Base-by-base conservation (phyloP, 352 stramenopile species). In the Lagenidium giganteum region DNA sequence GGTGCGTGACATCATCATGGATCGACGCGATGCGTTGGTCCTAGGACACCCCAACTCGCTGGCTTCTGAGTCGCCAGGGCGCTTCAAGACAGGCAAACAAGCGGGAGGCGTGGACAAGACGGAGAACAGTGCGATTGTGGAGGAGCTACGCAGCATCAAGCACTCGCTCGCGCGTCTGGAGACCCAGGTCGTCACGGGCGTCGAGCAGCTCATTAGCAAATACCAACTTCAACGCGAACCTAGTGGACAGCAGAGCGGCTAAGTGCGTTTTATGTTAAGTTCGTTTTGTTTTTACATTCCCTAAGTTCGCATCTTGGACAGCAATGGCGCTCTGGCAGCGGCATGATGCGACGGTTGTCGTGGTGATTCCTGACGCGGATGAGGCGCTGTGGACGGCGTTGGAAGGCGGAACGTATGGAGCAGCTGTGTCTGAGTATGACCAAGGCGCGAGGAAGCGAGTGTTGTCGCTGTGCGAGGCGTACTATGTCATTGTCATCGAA, bases 391-490 rank as follows among this genome's bases (percentile, higher is more conserved):
- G 44, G 41, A 16, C 29, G 29, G 20, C 27, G 23, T 29, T 55
- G 12, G 20, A 17, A 3, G 8, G n/a, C 8, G n/a, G 23, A 3
- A 11, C 34, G 17, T 43, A 39, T 24, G 54, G 36, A 38, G 32
- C 32, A 38, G 11, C 11, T 20, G 11, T 38, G 32, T 18, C 11
- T 38, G 32, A 18, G 32, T 18, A 18, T 38, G 32, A 38, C 32
- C 32, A 38, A 2, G 32, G 32, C 1, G 16, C 32, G 11, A 20
- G 5, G 27, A 33, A 63, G 16, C 56, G 61, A 8, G 36, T 54
- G 20, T 56, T 85, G 41, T 70, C 64, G 33, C 57, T 82, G 3
- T 17, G 26, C 16, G 72, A 85, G 60, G 56, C 67, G 16, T 85
- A 78, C 35, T 77, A 74, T 31, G 48, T 51, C 13, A 45, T 62